Percentiles rank a stretch among this genome's conserved stretches.
Evolutionary conservation across 495 filamentous ascomycete species (phyloP).

Genomic region (Aspergillus asperescens): DNA sequence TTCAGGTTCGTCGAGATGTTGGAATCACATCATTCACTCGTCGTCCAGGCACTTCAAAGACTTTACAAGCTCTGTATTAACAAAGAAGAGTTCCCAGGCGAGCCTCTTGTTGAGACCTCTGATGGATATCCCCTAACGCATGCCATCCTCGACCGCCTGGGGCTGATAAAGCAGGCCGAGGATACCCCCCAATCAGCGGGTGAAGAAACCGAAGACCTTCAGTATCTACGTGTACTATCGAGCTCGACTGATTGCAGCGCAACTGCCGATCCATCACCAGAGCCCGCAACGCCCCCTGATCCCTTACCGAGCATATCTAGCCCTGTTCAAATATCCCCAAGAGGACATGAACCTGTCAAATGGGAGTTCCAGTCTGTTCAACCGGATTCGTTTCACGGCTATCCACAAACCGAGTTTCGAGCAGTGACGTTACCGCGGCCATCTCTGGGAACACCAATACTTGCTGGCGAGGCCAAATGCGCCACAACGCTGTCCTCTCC

Average conservation of each 20-base stretch:
- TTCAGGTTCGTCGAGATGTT: conserved; percentile 46
- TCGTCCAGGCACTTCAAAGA: conserved; percentile 42
- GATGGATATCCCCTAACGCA: conserved; percentile 44
- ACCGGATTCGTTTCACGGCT: conserved; percentile 21
- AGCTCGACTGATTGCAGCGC: conserved; percentile 40
- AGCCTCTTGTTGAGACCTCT: conserved; percentile 37
- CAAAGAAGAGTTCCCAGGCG: conserved; percentile 45
- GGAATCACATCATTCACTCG: conserved; percentile 42
- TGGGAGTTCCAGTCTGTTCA: conserved; percentile 34
- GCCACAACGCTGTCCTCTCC: conserved; percentile 6
- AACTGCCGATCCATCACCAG: conserved; percentile 40
- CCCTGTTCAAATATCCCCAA: conserved; percentile 20
- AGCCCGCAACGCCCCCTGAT: conserved; percentile 37
- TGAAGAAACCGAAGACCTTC: conserved; percentile 37
- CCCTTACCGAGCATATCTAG: conserved; percentile 27
- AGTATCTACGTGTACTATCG: conserved; percentile 35
- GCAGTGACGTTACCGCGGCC: conserved; percentile 22
- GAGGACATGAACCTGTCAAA: conserved; percentile 24
- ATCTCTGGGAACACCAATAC: conserved; percentile 14
- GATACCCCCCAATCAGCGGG: conserved; percentile 36
- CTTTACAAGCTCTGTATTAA: conserved; percentile 42
- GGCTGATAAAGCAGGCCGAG: conserved; percentile 47
- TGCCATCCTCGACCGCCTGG: conserved; percentile 43
- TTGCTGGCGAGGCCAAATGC: conserved; percentile 22
- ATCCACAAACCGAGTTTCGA: conserved; percentile 23